Base-by-base conservation (phyloP, 2,329 filamentous ascomycete genomes). In the Trichoderma sp. region DNA sequence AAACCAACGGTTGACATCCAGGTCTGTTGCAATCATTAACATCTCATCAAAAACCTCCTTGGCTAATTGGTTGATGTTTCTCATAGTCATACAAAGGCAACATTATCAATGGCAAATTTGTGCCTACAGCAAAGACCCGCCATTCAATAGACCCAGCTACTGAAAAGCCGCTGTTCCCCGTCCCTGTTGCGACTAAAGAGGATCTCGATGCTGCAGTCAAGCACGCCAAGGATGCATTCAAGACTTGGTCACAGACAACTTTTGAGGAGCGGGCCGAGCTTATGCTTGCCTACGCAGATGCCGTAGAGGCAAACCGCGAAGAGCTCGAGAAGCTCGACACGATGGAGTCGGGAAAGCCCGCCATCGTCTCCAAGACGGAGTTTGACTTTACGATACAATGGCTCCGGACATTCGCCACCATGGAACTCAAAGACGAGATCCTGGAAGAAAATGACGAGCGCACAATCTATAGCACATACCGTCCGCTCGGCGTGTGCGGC, bases 401-500 rank as follows among this genome's bases (percentile, higher is more conserved):
- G 73, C 69, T 78, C 3, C 72, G 74, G 8, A 71, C 68, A 22
- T 73, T 78, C 60, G 72, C 74, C 29, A 72, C 71, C 0, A 72
- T 78, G 53, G 72, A 76, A 42, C 70, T 83, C 8, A 73, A 77
- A 5, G 77, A 79, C 48, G 78, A 79, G 9, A 69, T 80, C 27
- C 63, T 82, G 13, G 74, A 81, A 39, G 79, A 83, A 17, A 78
- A 71, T 4, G 68, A 71, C 10, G 67, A 71, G 42, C 67, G 63
- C 25, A 72, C 56, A 17, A 64, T 72, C 37, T 68, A 67, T 35
- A 60, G 59, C 17, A 71, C 69, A 2, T 69, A 69, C n/a, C 64
- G 64, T 22, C 80, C 81, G 1, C 71, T 82, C 8, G 81, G 81
- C 3, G 78, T 82, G 6, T 76, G 75, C 4, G 81, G 76, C 12